Evolutionary conservation across 1,284 basidiomycete species (phyloP), one percentile per base, ranked within the genome.

Genomic region (Marasmius fiardii): DNA sequence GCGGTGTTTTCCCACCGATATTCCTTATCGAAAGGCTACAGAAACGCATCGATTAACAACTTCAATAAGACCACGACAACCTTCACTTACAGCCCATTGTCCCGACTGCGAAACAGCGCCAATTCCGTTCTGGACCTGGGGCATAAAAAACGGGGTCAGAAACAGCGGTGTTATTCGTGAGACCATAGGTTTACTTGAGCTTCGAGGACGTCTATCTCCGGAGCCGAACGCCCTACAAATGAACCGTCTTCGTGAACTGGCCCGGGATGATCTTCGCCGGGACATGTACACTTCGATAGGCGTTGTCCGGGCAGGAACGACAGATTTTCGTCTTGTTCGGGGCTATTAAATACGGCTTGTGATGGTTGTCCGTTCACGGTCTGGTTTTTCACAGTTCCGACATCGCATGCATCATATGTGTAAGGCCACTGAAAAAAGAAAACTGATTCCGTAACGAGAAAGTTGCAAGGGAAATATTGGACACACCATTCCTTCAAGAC

Each of bases 151-250:
- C 12, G 6, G 23, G 35, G n/a, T 37, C 37, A 21, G 28, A 37
- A 20, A 51, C n/a, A n/a, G n/a, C n/a, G n/a, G n/a, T n/a, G n/a
- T n/a, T n/a, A n/a, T n/a, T n/a, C n/a, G n/a, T n/a, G n/a, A n/a
- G n/a, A n/a, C n/a, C n/a, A n/a, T n/a, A 18, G 43, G 71, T 65
- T 65, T 70, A 73, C 67, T 61, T 85, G 79, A 4, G 88, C 90
- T 68, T 93, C 90, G 57, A 93, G 78, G 39, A 92, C 74, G 71
- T 93, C 90, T 55, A 96, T 93, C 71, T 95, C 93, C 4, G 93
- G 93, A 0, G 92, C 90, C 0, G 86, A 78, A 31, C 93, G 82
- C 10, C 90, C 90, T 1, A 85, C 81, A 59, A 76, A 83, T 21
- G 63, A 70, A 16, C 92, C 92, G 61, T 86, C 79, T 0, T 70